Evolutionary conservation across 352 stramenopile genomes (phyloP).

Genomic region (Detonula confervacea): DNA sequence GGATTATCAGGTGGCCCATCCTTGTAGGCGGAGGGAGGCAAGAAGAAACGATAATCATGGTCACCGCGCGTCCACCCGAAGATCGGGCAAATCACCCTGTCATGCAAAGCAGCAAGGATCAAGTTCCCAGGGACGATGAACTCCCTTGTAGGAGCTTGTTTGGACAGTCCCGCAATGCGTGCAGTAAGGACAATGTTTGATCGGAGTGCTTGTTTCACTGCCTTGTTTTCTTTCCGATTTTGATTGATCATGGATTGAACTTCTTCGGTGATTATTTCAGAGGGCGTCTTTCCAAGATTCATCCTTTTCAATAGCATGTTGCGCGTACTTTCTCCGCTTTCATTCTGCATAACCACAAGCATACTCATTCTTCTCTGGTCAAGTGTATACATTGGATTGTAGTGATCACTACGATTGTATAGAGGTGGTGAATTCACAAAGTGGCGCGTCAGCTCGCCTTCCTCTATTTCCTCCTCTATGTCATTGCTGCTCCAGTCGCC

Average conservation of each 20-base stretch:
- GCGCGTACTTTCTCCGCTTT: background rate
- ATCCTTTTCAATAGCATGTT: background rate
- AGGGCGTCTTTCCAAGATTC: background rate
- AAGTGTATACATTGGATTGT: background rate
- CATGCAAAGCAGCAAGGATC: background rate
- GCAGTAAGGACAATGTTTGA: constrained; percentile 11
- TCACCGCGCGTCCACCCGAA: constrained; percentile 3
- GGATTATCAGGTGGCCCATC: background rate
- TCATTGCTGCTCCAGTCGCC: background rate
- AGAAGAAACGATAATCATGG: constrained; percentile 7
- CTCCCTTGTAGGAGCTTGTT: background rate
- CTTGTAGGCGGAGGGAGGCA: constrained; percentile 8
- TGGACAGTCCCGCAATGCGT: background rate
- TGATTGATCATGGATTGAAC: background rate
- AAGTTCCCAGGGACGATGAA: constrained; percentile 6
- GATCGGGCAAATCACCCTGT: constrained; percentile 9
- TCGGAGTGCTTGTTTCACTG: constrained; percentile 1
- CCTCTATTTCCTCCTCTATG: background rate
- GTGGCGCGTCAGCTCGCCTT: background rate
- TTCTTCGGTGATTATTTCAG: constrained; percentile 2
- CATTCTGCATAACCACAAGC: background rate
- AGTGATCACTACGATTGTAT: constrained; percentile 6
- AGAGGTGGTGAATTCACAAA: background rate
- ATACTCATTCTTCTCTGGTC: background rate
- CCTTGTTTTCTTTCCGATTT: constrained; percentile 1